Conservation (phyloP, 1,284 basidiomycete genomes). For the Heterobasidion parviporum region DNA sequence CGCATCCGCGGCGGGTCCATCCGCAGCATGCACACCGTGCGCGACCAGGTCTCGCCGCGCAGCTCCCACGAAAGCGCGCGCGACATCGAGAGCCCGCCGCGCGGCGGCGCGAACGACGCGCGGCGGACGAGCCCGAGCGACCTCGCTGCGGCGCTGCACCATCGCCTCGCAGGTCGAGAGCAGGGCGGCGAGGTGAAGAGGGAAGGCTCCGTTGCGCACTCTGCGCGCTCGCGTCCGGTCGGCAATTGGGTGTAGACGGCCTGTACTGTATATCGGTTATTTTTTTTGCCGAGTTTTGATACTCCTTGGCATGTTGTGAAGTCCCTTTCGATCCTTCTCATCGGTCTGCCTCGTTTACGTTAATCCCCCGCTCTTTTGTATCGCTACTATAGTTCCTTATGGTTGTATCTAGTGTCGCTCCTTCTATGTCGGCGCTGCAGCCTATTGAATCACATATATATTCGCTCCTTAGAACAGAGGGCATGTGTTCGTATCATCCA, state of each 20-base stretch:
- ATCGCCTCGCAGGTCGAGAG: not conserved
- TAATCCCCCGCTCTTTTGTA: not conserved
- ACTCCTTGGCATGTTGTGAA: too few relatives aligned
- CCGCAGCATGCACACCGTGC: slow-evolving; percentile 24
- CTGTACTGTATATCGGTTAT: too few relatives aligned
- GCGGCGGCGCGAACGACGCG: slow-evolving; percentile 2
- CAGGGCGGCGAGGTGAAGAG: not conserved
- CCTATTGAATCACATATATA: too few relatives aligned
- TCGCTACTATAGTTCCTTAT: not conserved
- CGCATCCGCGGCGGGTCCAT: slow-evolving; percentile 18
- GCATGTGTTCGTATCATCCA: too few relatives aligned
- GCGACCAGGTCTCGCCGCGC: slow-evolving; percentile 13
- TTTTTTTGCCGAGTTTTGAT: too few relatives aligned
- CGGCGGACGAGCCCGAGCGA: slow-evolving; percentile 3
- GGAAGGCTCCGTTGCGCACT: not conserved
- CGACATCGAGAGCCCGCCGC: slow-evolving; percentile 3
- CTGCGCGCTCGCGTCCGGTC: not conserved
- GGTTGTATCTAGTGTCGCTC: not conserved
- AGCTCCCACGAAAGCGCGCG: slow-evolving; percentile 10
- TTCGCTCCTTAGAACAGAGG: too few relatives aligned
- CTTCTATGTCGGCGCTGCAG: too few relatives aligned
- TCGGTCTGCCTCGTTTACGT: not conserved
- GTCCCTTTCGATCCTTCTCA: too few relatives aligned
- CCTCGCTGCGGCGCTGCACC: not conserved
- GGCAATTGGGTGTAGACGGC: not conserved